Evolutionary conservation across 805 yeast species (phyloP).

Genomic region (Metschnikowia lunata): DNA sequence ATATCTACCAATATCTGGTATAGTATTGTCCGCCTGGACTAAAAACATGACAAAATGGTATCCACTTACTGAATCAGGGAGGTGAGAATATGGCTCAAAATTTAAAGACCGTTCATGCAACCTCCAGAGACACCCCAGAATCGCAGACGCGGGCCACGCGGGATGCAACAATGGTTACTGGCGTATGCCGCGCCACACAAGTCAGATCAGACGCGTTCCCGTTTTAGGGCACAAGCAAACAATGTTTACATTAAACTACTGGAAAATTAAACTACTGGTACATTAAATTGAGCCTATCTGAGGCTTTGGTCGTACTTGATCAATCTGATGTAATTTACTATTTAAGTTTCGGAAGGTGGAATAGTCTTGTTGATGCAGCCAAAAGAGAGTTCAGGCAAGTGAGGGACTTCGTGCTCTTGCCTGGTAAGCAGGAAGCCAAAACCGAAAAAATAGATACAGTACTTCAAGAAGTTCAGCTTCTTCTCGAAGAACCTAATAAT

Average conservation of each 20-base stretch:
- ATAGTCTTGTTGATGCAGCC: constrained; percentile 14
- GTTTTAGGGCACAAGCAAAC: neutral
- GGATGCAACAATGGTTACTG: too few species aligned
- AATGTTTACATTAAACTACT: constrained; percentile 6
- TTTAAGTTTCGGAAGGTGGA: constrained; percentile 14
- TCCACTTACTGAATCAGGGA: too few species aligned
- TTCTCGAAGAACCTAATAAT: constrained; percentile 7
- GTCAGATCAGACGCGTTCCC: too few species aligned
- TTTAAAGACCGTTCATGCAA: too few species aligned
- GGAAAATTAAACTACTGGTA: constrained; percentile 15
- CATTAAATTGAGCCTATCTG: constrained; percentile 10
- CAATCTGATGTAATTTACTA: constrained; percentile 10
- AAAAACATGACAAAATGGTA: too few species aligned
- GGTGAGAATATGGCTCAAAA: too few species aligned
- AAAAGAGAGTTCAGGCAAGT: constrained; percentile 9
- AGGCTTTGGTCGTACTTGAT: constrained; percentile 14
- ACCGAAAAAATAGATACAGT: neutral
- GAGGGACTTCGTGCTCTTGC: constrained; percentile 1
- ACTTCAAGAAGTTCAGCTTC: neutral
- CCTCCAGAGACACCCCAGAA: too few species aligned
- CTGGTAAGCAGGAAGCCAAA: constrained; percentile 7
- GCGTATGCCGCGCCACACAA: too few species aligned
- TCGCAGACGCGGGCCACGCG: too few species aligned
- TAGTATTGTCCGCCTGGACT: too few species aligned
- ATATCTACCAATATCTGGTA: too few species aligned